Evolutionary conservation across 2,329 filamentous ascomycete genomes (phyloP).

Genomic region (Cladosporium sp.): DNA sequence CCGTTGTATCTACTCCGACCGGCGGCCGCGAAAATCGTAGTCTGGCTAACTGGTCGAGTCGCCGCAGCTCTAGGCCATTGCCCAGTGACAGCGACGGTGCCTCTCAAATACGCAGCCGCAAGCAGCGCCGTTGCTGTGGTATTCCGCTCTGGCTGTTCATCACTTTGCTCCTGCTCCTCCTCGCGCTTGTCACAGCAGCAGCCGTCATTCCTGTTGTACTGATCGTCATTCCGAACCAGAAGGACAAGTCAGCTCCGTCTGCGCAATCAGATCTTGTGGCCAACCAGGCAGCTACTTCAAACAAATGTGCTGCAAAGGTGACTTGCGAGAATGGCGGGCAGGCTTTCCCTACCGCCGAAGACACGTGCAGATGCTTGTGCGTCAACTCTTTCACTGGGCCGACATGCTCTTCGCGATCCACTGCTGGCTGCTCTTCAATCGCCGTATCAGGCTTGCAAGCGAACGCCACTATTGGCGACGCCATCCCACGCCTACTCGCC

Average conservation of each 20-base stretch:
- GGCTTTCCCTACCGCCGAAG: constrained; percentile 62
- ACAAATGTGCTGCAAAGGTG: constrained; percentile 61
- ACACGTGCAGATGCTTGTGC: constrained; percentile 80
- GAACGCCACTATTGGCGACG: constrained; percentile 78
- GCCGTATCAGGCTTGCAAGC: constrained; percentile 44
- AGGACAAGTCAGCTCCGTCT: constrained; percentile 29
- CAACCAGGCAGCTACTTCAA: constrained; percentile 37
- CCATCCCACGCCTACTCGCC: constrained; percentile 72
- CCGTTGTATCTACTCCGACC: constrained; percentile 28
- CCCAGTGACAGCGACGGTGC: constrained; percentile 33
- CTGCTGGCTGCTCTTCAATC: constrained; percentile 58
- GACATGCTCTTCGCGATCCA: constrained; percentile 53
- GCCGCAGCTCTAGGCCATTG: constrained; percentile 26
- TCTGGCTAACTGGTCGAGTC: constrained; percentile 20
- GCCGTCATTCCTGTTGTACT: constrained; percentile 73
- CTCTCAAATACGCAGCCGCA: background rate
- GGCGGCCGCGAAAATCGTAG: constrained; percentile 1
- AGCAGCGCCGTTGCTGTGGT: constrained; percentile 72
- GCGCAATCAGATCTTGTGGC: constrained; percentile 23
- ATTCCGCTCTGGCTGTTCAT: constrained; percentile 79
- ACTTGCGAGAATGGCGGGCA: constrained; percentile 79
- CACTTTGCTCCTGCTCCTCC: constrained; percentile 61
- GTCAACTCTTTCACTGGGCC: constrained; percentile 78
- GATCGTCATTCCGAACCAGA: constrained; percentile 57
- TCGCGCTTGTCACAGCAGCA: constrained; percentile 76